phyloP scores from a whole-genome alignment of 805 yeast genomes.

The Kurtzmaniella cleridarum region DNA sequence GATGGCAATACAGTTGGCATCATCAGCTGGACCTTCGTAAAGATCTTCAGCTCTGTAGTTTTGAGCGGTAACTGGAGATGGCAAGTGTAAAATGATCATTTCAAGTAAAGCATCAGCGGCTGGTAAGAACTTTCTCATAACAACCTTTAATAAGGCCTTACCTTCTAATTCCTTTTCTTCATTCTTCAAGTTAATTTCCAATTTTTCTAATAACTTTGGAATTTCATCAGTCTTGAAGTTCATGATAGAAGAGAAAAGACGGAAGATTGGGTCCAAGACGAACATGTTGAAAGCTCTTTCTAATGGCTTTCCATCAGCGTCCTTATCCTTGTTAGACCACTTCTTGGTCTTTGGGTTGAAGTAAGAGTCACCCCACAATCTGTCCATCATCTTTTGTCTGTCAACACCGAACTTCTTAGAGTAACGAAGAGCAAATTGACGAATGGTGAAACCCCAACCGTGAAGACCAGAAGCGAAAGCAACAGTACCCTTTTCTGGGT shows the following conservation, averaged over 20 bases:
- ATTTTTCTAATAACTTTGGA: conserved; percentile 85
- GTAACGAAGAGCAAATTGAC: conserved; percentile 97
- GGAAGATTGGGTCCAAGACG: conserved; percentile 97
- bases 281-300: conserved; percentile 99
- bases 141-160: conserved; percentile 96
- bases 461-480: conserved; percentile 99
- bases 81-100: conserved; percentile 97
- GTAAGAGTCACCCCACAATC: conserved; percentile 99
- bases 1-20: conserved; percentile 84
- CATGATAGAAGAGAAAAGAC: conserved; percentile 95
- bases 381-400: conserved; percentile 95
- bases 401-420: conserved; percentile 99
- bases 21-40: conserved; percentile 98
- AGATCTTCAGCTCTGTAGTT: conserved; percentile 97
- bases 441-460: conserved; percentile 99
- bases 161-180: conserved; percentile 99
- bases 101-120: conserved; percentile 99
- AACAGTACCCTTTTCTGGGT: conserved; percentile 98
- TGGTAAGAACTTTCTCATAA: conserved; percentile 99
- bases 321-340: conserved; percentile 95
- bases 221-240: conserved; percentile 98
- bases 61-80: conserved; percentile 99
- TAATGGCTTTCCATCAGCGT: conserved; percentile 89
- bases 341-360: conserved; percentile 99
- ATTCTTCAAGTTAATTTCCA: conserved; percentile 88